These are phyloP conservation scores for Cryptococcus maquisensis DNA, from an alignment of 1,284 basidiomycete genomes.

Conservation along the genomic window DNA sequence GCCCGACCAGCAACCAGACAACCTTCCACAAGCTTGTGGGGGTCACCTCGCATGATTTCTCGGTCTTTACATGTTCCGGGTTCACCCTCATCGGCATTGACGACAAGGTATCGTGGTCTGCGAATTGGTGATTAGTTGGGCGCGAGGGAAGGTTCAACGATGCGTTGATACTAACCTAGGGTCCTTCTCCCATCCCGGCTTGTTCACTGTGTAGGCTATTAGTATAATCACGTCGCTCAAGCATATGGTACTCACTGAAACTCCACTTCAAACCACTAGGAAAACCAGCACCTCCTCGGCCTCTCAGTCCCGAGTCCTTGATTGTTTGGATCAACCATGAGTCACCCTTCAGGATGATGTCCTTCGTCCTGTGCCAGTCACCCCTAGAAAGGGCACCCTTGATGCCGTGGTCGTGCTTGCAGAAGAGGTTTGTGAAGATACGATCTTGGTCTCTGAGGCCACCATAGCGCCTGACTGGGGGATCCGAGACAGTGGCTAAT, in stretches of 20 bases:
- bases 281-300: constrained; percentile 95
- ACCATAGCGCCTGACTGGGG: constrained; percentile 79
- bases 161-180: constrained; percentile 56
- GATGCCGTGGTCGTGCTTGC: constrained; percentile 76
- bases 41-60: constrained; percentile 95
- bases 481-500: constrained; percentile 68
- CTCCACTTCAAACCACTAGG: constrained; percentile 97
- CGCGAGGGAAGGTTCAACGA: background rate
- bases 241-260: constrained; percentile 62
- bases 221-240: background rate
- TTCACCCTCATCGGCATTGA: constrained; percentile 98
- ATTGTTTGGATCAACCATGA: constrained; percentile 95
- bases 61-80: constrained; percentile 97
- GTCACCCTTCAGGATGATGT: constrained; percentile 91
- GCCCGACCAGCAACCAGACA: constrained; percentile 95
- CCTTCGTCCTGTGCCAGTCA: constrained; percentile 97
- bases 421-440: constrained; percentile 84
- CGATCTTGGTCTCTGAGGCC: constrained; percentile 91
- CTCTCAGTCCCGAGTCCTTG: constrained; percentile 93
- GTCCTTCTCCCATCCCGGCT: constrained; percentile 96
- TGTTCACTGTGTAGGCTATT: constrained; percentile 58
- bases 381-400: constrained; percentile 87
- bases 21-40: constrained; percentile 96
- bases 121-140: background rate
- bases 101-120: constrained; percentile 90